These are phyloP conservation scores for Mortierella hygrophila DNA, from an alignment of 192 early-diverging fungal genomes.

Conservation along the genomic window DNA sequence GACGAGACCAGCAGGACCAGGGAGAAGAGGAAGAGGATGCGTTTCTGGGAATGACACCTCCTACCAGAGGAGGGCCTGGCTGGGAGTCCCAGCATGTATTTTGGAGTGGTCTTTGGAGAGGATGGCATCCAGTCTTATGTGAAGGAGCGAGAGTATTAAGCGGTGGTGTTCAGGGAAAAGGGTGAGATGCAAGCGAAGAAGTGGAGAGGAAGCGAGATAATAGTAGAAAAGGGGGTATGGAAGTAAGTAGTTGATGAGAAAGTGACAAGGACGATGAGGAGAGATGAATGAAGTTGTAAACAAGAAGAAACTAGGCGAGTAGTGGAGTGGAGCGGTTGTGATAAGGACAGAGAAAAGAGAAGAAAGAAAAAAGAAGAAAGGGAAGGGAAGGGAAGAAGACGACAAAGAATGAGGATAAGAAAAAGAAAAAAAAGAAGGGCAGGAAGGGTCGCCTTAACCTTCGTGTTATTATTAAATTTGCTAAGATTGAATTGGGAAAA, in stretches of 20 bases:
- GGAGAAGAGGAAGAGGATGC: constrained; percentile 45
- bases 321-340: background rate
- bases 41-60: constrained; percentile 39
- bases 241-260: background rate
- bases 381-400: background rate
- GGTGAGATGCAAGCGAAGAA: background rate
- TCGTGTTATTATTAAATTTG: background rate
- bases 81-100: constrained; percentile 30
- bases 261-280: background rate
- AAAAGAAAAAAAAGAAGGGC: background rate
- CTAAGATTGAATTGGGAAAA: background rate
- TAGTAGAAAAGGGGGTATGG: background rate
- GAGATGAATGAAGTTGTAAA: background rate
- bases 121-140: constrained; percentile 27
- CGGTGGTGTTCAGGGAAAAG: background rate
- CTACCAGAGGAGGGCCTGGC: constrained; percentile 29
- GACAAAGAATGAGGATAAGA: background rate
- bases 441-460: background rate
- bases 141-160: background rate
- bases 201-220: background rate
- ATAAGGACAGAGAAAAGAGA: background rate
- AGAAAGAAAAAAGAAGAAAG: background rate
- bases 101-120: constrained; percentile 37
- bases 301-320: background rate
- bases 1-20: constrained; percentile 44